A percentile compares a stretch with the other conserved stretches of the same genome.
phyloP scores from a whole-genome alignment of 495 filamentous ascomycete genomes.

The Xylaria flabelliformis region DNA sequence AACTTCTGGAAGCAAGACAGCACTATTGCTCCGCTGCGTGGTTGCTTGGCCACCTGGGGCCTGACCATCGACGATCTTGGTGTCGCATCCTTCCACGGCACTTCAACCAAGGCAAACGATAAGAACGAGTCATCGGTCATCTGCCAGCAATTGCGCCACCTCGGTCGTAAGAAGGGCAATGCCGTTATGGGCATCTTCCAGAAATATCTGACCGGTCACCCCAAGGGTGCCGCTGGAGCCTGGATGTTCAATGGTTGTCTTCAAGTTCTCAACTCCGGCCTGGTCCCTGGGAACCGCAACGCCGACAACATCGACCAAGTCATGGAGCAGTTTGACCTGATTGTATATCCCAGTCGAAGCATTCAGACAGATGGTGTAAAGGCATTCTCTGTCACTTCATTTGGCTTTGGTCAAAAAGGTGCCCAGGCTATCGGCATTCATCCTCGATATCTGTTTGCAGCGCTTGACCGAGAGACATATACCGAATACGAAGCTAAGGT shows the following conservation, averaged over 20 bases:
- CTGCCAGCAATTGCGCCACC: constrained; percentile 93
- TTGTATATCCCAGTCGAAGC: constrained; percentile 91
- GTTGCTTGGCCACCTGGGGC: constrained; percentile 95
- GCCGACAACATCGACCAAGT: constrained; percentile 96
- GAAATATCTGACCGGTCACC: constrained; percentile 98
- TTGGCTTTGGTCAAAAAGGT: constrained; percentile 99
- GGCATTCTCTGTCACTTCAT: constrained; percentile 97
- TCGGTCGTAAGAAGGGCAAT: constrained; percentile 95
- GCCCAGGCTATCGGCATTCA: constrained; percentile 97
- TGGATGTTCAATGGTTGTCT: constrained; percentile 99
- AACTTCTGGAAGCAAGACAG: constrained; percentile 97
- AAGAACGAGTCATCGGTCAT: constrained; percentile 99
- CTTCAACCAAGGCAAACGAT: constrained; percentile 97
- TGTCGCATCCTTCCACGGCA: constrained; percentile 98
- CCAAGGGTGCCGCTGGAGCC: constrained; percentile 97
- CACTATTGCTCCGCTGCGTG: constrained; percentile 91
- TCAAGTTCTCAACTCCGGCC: constrained; percentile 89
- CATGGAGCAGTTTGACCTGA: constrained; percentile 97
- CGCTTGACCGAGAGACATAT: constrained; percentile 87
- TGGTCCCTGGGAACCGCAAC: constrained; percentile 97
- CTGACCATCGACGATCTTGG: constrained; percentile 95
- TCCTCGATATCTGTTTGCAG: constrained; percentile 92
- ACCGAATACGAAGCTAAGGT: constrained; percentile 85
- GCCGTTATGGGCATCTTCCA: constrained; percentile 98
- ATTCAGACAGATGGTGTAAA: constrained; percentile 98